Evolutionary conservation across 257 asterid species (phyloP).

Genomic region (Euphrasia confusa): DNA sequence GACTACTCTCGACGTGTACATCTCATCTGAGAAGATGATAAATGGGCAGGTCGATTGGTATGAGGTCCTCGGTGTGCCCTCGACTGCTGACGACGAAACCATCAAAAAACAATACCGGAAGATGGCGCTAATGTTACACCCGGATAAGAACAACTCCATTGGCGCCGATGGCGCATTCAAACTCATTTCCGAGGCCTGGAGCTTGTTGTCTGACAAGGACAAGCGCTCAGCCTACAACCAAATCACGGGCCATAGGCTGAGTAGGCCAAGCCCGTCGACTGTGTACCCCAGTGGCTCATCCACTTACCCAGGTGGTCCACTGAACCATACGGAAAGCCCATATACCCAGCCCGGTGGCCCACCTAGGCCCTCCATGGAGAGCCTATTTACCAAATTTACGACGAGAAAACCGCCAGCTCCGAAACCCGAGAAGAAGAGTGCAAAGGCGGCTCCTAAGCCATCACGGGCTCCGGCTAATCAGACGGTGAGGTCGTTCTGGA

Average conservation of each 20-base stretch:
- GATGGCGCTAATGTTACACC: constrained; percentile 61
- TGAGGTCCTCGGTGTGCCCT: constrained; percentile 47
- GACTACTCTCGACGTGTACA: constrained; percentile 45
- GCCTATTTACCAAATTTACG: background rate
- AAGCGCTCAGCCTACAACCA: no score
- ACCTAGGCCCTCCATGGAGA: constrained; percentile 1
- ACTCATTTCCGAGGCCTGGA: constrained; percentile 6
- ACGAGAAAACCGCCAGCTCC: background rate
- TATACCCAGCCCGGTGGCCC: background rate
- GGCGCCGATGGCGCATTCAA: constrained; percentile 72
- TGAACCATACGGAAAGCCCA: background rate
- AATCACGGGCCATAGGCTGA: no score
- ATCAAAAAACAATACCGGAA: constrained; percentile 53
- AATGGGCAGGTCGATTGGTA: constrained; percentile 64
- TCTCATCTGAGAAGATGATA: constrained; percentile 43
- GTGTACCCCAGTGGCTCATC: no score
- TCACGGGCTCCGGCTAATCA: background rate
- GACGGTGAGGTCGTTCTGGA: background rate
- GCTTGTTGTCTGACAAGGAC: no score
- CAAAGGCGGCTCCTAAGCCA: background rate
- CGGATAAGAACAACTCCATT: constrained; percentile 51
- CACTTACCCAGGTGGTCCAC: no score
- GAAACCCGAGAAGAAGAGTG: background rate
- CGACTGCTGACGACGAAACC: constrained; percentile 51
- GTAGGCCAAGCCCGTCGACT: no score